These are phyloP conservation scores for Megacollybia marginata DNA, from an alignment of 768 basidiomycete genomes.

Conservation along the genomic window DNA sequence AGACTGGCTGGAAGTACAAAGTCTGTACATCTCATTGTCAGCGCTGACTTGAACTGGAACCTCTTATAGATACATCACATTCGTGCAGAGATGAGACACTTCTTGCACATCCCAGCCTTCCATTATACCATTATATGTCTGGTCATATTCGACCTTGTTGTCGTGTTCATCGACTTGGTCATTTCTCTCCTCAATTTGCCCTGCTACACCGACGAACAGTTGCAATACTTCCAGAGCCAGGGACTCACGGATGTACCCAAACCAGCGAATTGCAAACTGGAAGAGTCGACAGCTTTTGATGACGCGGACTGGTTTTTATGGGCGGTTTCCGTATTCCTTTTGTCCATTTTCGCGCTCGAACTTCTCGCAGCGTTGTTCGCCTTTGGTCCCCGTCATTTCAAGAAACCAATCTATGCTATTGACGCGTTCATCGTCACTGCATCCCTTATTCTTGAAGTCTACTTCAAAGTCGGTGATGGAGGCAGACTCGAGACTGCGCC, in stretches of 20 bases:
- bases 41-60: no score
- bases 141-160: background rate
- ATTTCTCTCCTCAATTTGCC: background rate
- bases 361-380: background rate
- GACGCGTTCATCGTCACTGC: background rate
- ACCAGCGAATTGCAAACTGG: background rate
- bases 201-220: background rate
- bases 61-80: background rate
- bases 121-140: background rate
- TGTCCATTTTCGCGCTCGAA: background rate
- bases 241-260: background rate
- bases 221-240: background rate
- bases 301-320: background rate
- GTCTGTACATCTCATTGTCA: no score
- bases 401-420: background rate
- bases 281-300: background rate
- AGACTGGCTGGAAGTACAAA: background rate
- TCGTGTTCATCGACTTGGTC: background rate
- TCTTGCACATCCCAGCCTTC: background rate
- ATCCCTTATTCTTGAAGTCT: background rate
- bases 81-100: background rate
- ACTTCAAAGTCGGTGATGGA: background rate
- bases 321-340: background rate
- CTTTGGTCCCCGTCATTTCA: background rate
- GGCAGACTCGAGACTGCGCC: background rate